phyloP scores from a whole-genome alignment of 2,329 filamentous ascomycete genomes.

The Hortaea werneckii region DNA sequence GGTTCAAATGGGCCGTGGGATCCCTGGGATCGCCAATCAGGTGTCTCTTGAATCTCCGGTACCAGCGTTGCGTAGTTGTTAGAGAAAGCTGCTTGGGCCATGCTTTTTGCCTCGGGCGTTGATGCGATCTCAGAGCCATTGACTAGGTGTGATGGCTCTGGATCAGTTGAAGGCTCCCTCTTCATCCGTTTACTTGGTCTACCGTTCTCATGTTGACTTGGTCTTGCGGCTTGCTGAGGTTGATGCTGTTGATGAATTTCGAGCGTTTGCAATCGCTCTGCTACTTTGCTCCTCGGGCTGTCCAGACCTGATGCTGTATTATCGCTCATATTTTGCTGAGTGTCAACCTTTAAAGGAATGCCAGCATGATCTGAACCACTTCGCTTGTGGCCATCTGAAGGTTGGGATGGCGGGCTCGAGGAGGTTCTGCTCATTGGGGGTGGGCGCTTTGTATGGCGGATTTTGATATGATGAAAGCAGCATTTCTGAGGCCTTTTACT shows the following conservation, averaged over 20 bases:
- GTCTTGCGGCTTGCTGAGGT: not conserved
- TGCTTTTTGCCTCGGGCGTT: not conserved
- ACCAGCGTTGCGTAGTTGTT: not conserved
- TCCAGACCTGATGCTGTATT: conserved; percentile 3
- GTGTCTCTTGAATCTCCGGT: conserved; percentile 12
- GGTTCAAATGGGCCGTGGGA: not conserved
- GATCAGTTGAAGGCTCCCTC: conserved; percentile 2
- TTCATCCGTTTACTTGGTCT: conserved; percentile 15
- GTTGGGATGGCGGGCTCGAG: conserved; percentile 8
- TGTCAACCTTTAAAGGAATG: conserved; percentile 5
- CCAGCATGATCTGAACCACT: not conserved
- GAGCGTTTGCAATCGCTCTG: conserved; percentile 15
- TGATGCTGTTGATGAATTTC: conserved; percentile 7
- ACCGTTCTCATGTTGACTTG: not conserved
- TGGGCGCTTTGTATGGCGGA: conserved; percentile 16
- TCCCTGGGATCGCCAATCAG: conserved; percentile 8
- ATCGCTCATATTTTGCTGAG: not conserved
- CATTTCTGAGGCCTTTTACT: not conserved
- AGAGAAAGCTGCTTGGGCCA: not conserved
- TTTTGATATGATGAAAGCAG: conserved; percentile 11
- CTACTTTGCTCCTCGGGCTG: conserved; percentile 22
- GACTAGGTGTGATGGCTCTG: not conserved
- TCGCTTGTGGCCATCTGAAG: conserved; percentile 16
- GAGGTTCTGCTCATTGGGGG: conserved; percentile 6
- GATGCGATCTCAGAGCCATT: not conserved